These are phyloP conservation scores for Diaporthe eres DNA, from an alignment of 2,329 filamentous ascomycete genomes.

Conservation along the genomic window DNA sequence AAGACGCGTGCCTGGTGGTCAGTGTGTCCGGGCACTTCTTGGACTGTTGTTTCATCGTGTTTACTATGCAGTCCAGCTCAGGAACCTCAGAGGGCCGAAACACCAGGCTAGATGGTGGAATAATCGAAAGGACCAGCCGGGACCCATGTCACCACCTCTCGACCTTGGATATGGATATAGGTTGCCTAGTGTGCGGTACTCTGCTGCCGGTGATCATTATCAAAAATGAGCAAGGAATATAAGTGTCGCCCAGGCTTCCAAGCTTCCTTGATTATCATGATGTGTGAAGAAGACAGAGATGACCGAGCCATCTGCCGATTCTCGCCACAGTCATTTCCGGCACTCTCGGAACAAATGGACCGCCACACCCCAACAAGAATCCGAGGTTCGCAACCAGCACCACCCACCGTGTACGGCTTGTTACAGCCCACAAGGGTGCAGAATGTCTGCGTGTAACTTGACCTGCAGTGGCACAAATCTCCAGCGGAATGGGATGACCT, in stretches of 20 bases:
- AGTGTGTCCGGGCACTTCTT: background rate
- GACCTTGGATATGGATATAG: background rate
- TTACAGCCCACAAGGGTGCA: background rate
- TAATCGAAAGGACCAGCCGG: background rate
- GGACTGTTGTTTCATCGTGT: slow-evolving; percentile 24
- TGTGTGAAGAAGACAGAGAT: slow-evolving; percentile 11
- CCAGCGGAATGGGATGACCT: slow-evolving; percentile 8
- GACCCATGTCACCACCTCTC: slow-evolving; percentile 6
- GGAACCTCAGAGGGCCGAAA: background rate
- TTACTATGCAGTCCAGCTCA: slow-evolving; percentile 7
- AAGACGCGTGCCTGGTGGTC: slow-evolving; percentile 17
- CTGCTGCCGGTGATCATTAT: background rate
- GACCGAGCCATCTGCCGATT: slow-evolving; percentile 7
- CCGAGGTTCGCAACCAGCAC: background rate
- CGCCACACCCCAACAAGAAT: background rate
- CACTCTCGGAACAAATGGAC: background rate
- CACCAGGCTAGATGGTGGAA: background rate
- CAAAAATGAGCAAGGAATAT: slow-evolving; percentile 4
- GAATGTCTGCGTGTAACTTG: background rate
- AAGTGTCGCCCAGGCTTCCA: background rate
- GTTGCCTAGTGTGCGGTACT: background rate
- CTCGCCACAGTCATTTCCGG: background rate
- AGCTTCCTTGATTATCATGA: background rate
- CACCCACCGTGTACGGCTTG: background rate
- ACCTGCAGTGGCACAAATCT: background rate